Evolutionary conservation across 1,284 basidiomycete genomes (phyloP).

Genomic region (Ustilago vetiveriae): DNA sequence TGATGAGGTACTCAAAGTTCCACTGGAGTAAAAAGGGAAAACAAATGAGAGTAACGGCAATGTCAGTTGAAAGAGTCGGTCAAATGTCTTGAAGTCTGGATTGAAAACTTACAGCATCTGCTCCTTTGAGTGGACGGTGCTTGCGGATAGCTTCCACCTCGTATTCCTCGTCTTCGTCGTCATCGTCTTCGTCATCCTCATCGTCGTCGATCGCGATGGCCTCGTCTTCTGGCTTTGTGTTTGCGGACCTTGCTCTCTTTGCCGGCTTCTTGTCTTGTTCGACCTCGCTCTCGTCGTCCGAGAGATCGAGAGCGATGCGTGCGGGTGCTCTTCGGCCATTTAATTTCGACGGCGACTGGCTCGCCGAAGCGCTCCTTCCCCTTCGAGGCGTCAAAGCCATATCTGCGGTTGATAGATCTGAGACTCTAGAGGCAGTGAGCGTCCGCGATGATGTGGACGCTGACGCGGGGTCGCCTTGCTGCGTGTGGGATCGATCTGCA

Average conservation of each 20-base stretch:
- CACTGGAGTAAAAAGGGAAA: constrained; percentile 11
- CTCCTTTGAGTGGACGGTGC: constrained; percentile 21
- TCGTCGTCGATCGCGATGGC: constrained; percentile 11
- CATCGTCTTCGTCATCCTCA: constrained; percentile 26
- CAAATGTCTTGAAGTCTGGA: neutral
- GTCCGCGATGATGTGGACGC: neutral
- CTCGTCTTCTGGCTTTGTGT: constrained; percentile 8
- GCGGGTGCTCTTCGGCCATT: constrained; percentile 12
- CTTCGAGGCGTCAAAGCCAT: constrained; percentile 26
- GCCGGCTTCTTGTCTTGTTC: constrained; percentile 7
- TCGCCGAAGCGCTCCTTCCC: constrained; percentile 23
- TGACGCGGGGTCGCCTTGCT: neutral
- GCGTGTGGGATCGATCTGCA: neutral
- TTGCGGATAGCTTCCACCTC: constrained; percentile 39
- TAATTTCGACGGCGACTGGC: constrained; percentile 19
- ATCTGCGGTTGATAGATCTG: neutral
- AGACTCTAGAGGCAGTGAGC: neutral
- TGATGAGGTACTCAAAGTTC: constrained; percentile 41
- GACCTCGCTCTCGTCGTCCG: constrained; percentile 27
- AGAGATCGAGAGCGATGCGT: constrained; percentile 14
- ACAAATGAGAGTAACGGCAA: too few relatives aligned
- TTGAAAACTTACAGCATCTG: constrained; percentile 15
- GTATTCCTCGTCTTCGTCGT: constrained; percentile 36
- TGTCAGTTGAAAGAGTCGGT: too few relatives aligned
- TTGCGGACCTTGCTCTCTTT: constrained; percentile 2